Evolutionary conservation across 805 yeast species (phyloP).

Genomic region (Suhomyces kilbournensis): DNA sequence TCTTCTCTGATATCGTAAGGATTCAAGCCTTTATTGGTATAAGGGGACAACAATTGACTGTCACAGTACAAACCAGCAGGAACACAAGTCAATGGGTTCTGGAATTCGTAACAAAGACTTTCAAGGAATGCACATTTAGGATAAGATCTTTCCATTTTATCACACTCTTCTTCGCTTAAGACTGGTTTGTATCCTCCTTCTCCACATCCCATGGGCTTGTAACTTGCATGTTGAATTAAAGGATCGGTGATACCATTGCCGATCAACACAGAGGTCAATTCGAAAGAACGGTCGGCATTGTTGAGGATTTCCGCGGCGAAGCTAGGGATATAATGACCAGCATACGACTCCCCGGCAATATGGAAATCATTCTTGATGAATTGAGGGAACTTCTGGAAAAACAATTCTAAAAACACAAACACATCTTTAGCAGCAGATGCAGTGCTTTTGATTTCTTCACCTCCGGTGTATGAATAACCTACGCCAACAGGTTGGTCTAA

Average conservation of each 20-base stretch:
- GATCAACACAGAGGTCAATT: slow-evolving; percentile 38
- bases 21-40: slow-evolving; percentile 51
- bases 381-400: slow-evolving; percentile 24
- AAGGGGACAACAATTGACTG: slow-evolving; percentile 25
- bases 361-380: slow-evolving; percentile 19
- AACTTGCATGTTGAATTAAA: slow-evolving; percentile 36
- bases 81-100: slow-evolving; percentile 36
- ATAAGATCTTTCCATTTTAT: slow-evolving; percentile 31
- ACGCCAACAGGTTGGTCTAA: slow-evolving; percentile 28
- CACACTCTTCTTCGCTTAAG: slow-evolving; percentile 29
- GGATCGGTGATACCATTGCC: slow-evolving; percentile 48
- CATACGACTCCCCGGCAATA: slow-evolving; percentile 26
- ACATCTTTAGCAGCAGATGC: slow-evolving; percentile 20
- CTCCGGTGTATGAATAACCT: slow-evolving; percentile 21
- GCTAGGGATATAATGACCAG: slow-evolving; percentile 25
- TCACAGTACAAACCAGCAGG: slow-evolving; percentile 38
- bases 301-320: slow-evolving; percentile 21
- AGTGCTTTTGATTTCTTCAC: slow-evolving; percentile 15
- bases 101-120: slow-evolving; percentile 29
- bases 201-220: slow-evolving; percentile 46
- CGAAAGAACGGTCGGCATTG: slow-evolving; percentile 22
- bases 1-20: slow-evolving; percentile 60
- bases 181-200: slow-evolving; percentile 44
- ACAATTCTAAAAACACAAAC: slow-evolving; percentile 21
- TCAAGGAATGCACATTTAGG: slow-evolving; percentile 33